Percentiles rank a stretch among this genome's conserved stretches.
phyloP scores from a whole-genome alignment of 805 yeast species.

The Dipodascus geniculatus region DNA sequence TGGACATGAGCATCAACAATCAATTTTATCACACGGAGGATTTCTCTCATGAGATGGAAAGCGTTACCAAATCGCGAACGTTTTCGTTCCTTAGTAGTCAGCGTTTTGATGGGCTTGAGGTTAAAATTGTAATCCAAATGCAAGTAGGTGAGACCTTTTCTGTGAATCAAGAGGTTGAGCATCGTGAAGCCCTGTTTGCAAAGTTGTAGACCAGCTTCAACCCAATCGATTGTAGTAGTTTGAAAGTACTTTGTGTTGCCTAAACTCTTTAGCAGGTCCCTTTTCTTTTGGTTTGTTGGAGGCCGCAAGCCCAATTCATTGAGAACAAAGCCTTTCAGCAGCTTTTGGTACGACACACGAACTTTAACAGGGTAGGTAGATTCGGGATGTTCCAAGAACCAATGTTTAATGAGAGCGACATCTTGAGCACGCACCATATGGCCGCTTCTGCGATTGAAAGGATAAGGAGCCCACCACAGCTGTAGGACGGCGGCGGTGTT shows the following conservation, averaged over 20 bases:
- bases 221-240: conserved; percentile 92
- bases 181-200: conserved; percentile 90
- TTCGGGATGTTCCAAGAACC: conserved; percentile 62
- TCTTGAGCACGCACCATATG: conserved; percentile 74
- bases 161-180: conserved; percentile 80
- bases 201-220: conserved; percentile 92
- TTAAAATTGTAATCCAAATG: conserved; percentile 95
- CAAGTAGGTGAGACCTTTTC: conserved; percentile 80
- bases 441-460: conserved; percentile 71
- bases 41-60: conserved; percentile 85
- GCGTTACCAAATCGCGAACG: conserved; percentile 94
- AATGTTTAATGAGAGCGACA: conserved; percentile 68
- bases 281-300: conserved; percentile 37
- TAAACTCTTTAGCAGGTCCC: conserved; percentile 50
- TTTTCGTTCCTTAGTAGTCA: conserved; percentile 93
- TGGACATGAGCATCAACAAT: conserved; percentile 92
- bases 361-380: conserved; percentile 59
- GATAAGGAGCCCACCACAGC: conserved; percentile 73
- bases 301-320: conserved; percentile 50
- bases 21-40: conserved; percentile 69
- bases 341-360: conserved; percentile 76
- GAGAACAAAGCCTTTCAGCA: conserved; percentile 63
- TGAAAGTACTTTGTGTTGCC: conserved; percentile 80
- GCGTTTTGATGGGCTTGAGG: conserved; percentile 88
- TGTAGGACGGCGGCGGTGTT: conserved; percentile 43